Evolutionary conservation across 495 filamentous ascomycete genomes (phyloP).

Genomic region (Hypoxylon fragiforme): DNA sequence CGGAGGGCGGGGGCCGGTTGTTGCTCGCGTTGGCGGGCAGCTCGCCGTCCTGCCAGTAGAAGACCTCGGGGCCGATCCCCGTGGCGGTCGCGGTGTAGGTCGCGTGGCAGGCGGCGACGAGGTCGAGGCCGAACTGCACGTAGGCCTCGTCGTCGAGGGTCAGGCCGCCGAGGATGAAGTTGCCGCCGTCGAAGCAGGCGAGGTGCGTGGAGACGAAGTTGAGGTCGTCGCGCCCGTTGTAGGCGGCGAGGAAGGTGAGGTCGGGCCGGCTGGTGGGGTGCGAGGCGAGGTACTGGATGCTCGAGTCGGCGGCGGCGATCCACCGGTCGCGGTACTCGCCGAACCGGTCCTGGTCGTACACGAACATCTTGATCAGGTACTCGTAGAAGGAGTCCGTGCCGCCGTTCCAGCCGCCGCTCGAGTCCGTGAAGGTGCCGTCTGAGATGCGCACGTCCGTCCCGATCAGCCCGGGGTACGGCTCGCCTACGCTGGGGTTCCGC

Average conservation of each 20-base stretch:
- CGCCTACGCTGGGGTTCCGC: conserved; percentile 55
- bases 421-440: conserved; percentile 68
- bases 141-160: conserved; percentile 66
- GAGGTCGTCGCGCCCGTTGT: conserved; percentile 48
- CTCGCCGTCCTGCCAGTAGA: conserved; percentile 64
- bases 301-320: conserved; percentile 76
- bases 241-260: conserved; percentile 74
- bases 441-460: conserved; percentile 67
- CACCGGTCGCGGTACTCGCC: conserved; percentile 69
- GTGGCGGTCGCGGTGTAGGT: conserved; percentile 72
- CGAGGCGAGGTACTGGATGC: conserved; percentile 71
- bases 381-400: conserved; percentile 87
- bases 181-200: conserved; percentile 85
- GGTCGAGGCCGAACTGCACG: conserved; percentile 71
- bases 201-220: conserved; percentile 64
- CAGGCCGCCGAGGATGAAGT: conserved; percentile 82
- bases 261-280: conserved; percentile 71
- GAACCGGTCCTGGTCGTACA: conserved; percentile 74
- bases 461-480: conserved; percentile 79
- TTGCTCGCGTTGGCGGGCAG: conserved; percentile 42
- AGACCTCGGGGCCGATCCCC: conserved; percentile 78
- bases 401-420: conserved; percentile 75
- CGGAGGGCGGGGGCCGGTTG: conserved; percentile 46
- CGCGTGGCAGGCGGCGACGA: conserved; percentile 73
- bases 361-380: conserved; percentile 92